These are phyloP conservation scores for Lyophyllum shimeji DNA, from an alignment of 768 basidiomycete species.

Conservation along the genomic window DNA sequence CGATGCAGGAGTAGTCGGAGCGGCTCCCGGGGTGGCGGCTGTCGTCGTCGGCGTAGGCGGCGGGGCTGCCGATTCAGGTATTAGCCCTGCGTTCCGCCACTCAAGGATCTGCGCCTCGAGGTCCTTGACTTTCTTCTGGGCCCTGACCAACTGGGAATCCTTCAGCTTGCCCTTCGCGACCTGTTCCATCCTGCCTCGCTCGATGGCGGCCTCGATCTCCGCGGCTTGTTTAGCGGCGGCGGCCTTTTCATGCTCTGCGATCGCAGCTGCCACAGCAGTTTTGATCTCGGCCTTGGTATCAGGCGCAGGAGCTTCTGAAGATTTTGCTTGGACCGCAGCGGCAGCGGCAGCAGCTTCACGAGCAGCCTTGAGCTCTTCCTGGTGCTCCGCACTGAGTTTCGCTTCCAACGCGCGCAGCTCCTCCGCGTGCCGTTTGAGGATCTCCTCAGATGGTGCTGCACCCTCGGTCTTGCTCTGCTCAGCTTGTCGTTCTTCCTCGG, in stretches of 20 bases:
- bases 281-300: conserved; percentile 40
- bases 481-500: conserved; percentile 47
- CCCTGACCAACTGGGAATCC: conserved; percentile 64
- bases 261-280: conserved; percentile 48
- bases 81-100: conserved; percentile 49
- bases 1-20: conserved; percentile 2
- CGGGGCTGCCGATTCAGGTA: conserved; percentile 34
- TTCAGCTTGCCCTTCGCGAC: conserved; percentile 64
- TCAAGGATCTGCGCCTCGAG: conserved; percentile 63
- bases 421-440: conserved; percentile 53
- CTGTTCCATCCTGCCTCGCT: conserved; percentile 67
- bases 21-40: conserved; percentile 17
- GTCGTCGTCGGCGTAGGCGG: conserved; percentile 25
- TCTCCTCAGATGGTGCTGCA: conserved; percentile 31
- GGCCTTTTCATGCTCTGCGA: conserved; percentile 48
- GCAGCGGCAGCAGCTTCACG: conserved; percentile 41
- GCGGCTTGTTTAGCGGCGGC: conserved; percentile 46
- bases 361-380: conserved; percentile 52
- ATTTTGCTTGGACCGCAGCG: conserved; percentile 36
- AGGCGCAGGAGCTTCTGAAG: conserved; percentile 21
- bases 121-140: conserved; percentile 64
- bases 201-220: conserved; percentile 65
- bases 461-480: conserved; percentile 24
- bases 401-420: conserved; percentile 58
- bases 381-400: conserved; percentile 51